A percentile compares a stretch with the other conserved stretches of the same genome.
Evolutionary conservation across 352 stramenopile genomes (phyloP).

Genomic region (Pythium periplocum): DNA sequence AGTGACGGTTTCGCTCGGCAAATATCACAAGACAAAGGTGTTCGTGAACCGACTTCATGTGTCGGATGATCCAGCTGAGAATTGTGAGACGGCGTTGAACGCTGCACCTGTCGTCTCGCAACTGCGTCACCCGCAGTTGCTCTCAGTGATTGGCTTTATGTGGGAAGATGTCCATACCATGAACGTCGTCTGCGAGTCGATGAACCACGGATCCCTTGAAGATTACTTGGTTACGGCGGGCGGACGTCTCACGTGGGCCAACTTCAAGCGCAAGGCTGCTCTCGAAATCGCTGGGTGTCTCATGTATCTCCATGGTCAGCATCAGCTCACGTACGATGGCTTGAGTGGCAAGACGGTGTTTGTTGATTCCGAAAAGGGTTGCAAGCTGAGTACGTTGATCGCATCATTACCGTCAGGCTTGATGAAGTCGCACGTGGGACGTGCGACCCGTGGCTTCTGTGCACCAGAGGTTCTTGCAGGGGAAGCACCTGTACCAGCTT

Average conservation of each 20-base stretch:
- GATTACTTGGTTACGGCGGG: constrained; percentile 34
- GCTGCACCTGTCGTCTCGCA: constrained; percentile 58
- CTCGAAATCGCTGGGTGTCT: constrained; percentile 55
- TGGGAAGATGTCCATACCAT: constrained; percentile 56
- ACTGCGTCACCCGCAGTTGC: constrained; percentile 62
- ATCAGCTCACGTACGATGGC: constrained; percentile 66
- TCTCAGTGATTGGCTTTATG: constrained; percentile 54
- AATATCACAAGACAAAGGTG: constrained; percentile 47
- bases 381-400: constrained; percentile 74
- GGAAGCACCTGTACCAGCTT: constrained; percentile 9
- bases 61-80: constrained; percentile 45
- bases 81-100: constrained; percentile 47
- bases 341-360: constrained; percentile 66
- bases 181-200: constrained; percentile 62
- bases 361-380: constrained; percentile 64
- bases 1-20: constrained; percentile 36
- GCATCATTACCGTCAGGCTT: constrained; percentile 44
- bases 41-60: constrained; percentile 48
- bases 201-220: constrained; percentile 66
- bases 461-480: constrained; percentile 22
- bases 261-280: constrained; percentile 75
- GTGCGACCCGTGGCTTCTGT: constrained; percentile 16
- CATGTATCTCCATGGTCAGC: constrained; percentile 73
- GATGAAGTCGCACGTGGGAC: constrained; percentile 13
- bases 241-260: constrained; percentile 52